Base-by-base conservation (phyloP, 768 basidiomycete genomes). In the Podaxis sp. region DNA sequence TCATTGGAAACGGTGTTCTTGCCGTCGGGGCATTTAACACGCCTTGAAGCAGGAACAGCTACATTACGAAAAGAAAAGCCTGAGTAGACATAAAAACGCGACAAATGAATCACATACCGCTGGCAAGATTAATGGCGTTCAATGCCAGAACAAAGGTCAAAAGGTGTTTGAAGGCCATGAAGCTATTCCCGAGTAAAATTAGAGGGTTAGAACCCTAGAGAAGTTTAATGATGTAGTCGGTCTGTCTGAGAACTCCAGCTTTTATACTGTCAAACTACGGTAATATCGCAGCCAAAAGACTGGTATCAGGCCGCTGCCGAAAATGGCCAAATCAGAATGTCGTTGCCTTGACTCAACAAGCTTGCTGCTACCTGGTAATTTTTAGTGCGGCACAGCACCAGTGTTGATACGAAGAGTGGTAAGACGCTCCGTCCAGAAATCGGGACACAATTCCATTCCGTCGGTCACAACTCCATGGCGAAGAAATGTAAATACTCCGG, bases 1-100 rank as follows among this genome's bases (percentile, higher is more conserved):
- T 71, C 69, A 58, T 77, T 76, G 1, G 68, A 67, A 9, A 69
- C 71, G 15, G 66, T 70, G 36, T 70, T 64, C 33, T 44, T 64
- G 15, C 74, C 72, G 54, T 73, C 70, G 2, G 71, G 63, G 52
- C 74, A 75, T n/a, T 48, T 44, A 24, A 44, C 44, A 19, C 39
- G 60, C 53, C 22, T 48, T 15, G 28, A 13, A 30, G 61, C 28
- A 4, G 61, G 61, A 48, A 55, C 61, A 33, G 61, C 61, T 62
- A 24, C 24, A 46, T 19, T 40, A 24, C 44, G 28, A n/a, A 30
- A 30, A 33, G 6, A 2, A 22, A 22, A 7, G n/a, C 12, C 42
- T 19, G 8, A 44, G 42, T 15, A 4, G 12, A 53, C n/a, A 17
- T 33, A 17, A 30, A 33, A 8, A 30, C 52, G 30, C 2, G 4